Base-by-base conservation (phyloP, 108 stramenopile species). In the Cyclotella kingstonii region DNA sequence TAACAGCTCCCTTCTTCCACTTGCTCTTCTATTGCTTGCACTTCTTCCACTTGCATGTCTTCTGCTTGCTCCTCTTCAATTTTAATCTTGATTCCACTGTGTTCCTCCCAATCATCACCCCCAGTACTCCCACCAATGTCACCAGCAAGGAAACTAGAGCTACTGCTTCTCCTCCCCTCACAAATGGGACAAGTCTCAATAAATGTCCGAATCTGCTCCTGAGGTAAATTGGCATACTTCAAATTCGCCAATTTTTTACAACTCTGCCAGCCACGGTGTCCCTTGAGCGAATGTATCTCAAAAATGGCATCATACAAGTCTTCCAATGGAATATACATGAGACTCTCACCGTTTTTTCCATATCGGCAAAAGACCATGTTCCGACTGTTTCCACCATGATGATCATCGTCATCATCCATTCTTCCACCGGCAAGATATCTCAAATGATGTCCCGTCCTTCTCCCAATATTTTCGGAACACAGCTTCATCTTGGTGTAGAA, bases 261-360 rank as follows among this genome's bases (percentile, higher is more conserved):
- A 22, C 42, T 58, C 21, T 58, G 27, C 52, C 59, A 70, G 4
- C 58, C 48, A 48, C 64, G 36, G 26, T 54, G 54, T 5, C 54
- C 54, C 15, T 55, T 55, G 4, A 70, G 23, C 43, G 51, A 45
- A 51, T 70, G 68, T 17, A 70, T 44, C 33, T 60, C 68, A 47
- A 70, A 70, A 19, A 70, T 52, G 33, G 68, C 68, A 60, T 70
- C 68, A 39, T 70, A 70, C 49, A 70, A 44, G 21, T 70, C 68
- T 33, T 70, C 68, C 52, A 70, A 18, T 8, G 59, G 31, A 8
- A 70, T 35, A 36, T 70, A 70, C 59, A 70, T 54, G 36, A 70
- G 48, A 60, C 68, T 70, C 59, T 70, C 68, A 1, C 59, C 68
- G 46, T 60, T 70, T 22, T 70, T 70, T 11, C 68, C 68, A 47